These are phyloP conservation scores for Tagetes erecta DNA, from an alignment of 129 eudicot genomes.

Conservation along the genomic window DNA sequence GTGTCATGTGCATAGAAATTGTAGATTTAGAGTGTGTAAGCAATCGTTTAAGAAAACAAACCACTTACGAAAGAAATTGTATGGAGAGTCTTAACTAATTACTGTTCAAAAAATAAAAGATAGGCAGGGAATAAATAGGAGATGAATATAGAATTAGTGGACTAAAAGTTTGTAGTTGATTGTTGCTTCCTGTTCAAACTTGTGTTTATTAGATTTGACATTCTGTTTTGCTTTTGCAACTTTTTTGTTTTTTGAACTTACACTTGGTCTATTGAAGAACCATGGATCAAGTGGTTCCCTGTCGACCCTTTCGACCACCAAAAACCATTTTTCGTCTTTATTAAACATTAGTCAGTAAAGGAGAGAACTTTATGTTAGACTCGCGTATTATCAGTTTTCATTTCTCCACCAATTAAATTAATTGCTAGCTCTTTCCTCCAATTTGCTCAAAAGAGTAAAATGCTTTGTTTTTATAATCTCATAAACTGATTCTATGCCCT, in stretches of 20 bases:
- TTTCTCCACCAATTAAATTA: background rate
- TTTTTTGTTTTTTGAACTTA: background rate
- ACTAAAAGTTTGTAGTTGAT: conserved; percentile 19
- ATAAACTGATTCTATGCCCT: conserved; percentile 20
- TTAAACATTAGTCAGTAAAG: background rate
- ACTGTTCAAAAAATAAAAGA: background rate
- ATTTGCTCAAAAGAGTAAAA: conserved; percentile 22
- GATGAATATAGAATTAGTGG: conserved; percentile 15
- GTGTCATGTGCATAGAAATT: too few species aligned
- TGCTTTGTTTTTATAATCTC: conserved; percentile 13
- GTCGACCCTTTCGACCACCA: background rate
- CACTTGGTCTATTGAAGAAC: background rate
- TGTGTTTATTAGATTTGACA: conserved; percentile 17
- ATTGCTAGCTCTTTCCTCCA: background rate
- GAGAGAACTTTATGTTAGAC: background rate
- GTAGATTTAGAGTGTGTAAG: too few species aligned
- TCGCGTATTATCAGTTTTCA: background rate
- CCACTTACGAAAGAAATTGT: too few species aligned
- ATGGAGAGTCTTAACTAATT: too few species aligned
- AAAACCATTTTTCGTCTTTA: background rate
- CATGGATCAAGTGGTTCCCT: background rate
- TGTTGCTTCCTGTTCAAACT: conserved; percentile 4
- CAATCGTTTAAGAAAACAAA: too few species aligned
- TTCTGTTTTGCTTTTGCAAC: conserved; percentile 15
- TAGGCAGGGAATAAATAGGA: conserved; percentile 16